A percentile compares a stretch with the other conserved stretches of the same genome.
These are phyloP conservation scores for Penicillium antarcticum DNA, from an alignment of 495 filamentous ascomycete genomes.

Conservation along the genomic window DNA sequence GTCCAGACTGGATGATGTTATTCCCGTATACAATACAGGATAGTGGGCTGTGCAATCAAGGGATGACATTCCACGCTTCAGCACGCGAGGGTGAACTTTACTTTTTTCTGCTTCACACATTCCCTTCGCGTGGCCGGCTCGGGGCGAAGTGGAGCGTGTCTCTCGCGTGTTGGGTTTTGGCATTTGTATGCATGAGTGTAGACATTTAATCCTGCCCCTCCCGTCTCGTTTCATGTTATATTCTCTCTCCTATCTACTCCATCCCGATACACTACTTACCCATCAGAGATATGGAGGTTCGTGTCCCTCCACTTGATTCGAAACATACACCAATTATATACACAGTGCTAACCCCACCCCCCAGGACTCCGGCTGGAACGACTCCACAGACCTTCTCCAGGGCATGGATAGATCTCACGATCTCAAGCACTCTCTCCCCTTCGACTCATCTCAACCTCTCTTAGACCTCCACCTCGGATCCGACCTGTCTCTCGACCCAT, in stretches of 20 bases:
- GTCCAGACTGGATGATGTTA: too few species aligned
- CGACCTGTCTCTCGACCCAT: conserved; percentile 11
- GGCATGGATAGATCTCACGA: conserved; percentile 25
- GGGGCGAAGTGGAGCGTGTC: conserved; percentile 18
- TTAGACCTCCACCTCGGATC: conserved; percentile 29
- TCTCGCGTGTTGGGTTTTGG: conserved; percentile 18
- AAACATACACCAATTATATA: neutral
- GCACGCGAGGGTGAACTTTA: conserved; percentile 8
- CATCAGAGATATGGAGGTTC: conserved; percentile 19
- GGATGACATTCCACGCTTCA: conserved; percentile 24
- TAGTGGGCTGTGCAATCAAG: conserved; percentile 29
- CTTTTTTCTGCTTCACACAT: neutral
- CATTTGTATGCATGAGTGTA: conserved; percentile 9
- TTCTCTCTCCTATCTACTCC: neutral
- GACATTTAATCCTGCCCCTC: conserved; percentile 1
- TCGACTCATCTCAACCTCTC: conserved; percentile 25
- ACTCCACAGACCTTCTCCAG: conserved; percentile 34
- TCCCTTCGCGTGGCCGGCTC: conserved; percentile 23
- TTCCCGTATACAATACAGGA: neutral
- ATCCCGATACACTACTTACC: neutral
- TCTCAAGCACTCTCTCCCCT: conserved; percentile 14
- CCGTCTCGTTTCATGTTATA: neutral
- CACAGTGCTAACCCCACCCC: neutral
- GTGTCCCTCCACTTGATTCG: neutral
- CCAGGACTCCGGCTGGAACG: conserved; percentile 23